Base-by-base conservation (phyloP, 176 grass and related monocot genomes). In the Lolium multiflorum region DNA sequence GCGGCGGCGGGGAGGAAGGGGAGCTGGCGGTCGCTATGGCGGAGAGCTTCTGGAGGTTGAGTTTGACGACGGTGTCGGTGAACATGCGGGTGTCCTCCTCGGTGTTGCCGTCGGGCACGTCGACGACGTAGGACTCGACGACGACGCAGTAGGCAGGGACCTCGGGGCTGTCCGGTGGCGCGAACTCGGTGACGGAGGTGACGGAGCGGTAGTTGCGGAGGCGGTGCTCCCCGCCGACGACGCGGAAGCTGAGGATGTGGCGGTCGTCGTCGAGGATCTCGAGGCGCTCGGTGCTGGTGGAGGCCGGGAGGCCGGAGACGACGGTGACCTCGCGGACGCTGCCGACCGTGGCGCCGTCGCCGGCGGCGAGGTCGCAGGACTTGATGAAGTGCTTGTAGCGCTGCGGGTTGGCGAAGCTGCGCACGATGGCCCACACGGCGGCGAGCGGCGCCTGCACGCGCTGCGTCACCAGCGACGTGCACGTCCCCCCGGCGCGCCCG, bases 341-440 rank as follows among this genome's bases (percentile, higher is more conserved):
- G 21, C 97, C 97, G 7, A 98, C 97, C 16, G 76, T 75, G 51
- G 81, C 78, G 72, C 97, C 92, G 74, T 96, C 97, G 9, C 97
- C 97, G 14, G 74, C 5, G 9, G 57, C 77, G 15, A 98, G 70
- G 10, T 59, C 76, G 79, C 90, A 90, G 47, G 92, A 90, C 84
- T 92, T 96, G 94, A 98, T 91, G 94, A 98, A 98, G 92, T 98
- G 94, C 87, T 98, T 98, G 90, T 98, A 98, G 14, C 94, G 87
- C 91, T 98, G 88, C 31, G 97, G 97, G 21, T 21, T 61, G 50
- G 24, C 90, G 82, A 98, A 98, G 17, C 89, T 74, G n/a, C 94
- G 92, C 5, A 98, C 94, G 76, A 98, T 90, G 59, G 88, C 87
- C 94, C 97, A 98, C 46, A 98, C 94, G 17, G 82, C 84, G 55